These are phyloP conservation scores for Podospora pseudopauciseta DNA, from an alignment of 495 filamentous ascomycete species.

Conservation along the genomic window DNA sequence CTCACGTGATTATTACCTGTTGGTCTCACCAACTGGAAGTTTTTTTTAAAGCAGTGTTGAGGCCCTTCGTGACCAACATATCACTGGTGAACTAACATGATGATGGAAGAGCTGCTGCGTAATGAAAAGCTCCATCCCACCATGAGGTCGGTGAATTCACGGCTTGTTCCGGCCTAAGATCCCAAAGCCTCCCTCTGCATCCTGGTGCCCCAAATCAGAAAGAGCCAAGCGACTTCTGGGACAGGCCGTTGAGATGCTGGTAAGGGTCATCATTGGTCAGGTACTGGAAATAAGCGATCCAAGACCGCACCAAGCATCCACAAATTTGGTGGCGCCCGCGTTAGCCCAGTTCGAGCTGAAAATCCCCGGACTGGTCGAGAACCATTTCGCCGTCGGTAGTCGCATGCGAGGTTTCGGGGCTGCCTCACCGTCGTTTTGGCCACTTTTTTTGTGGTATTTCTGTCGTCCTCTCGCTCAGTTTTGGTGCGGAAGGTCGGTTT, in stretches of 20 bases:
- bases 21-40: too few relatives aligned
- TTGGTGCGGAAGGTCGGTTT: neutral
- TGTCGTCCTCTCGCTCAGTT: neutral
- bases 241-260: neutral
- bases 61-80: neutral
- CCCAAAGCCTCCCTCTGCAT: neutral
- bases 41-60: too few relatives aligned
- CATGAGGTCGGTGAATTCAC: neutral
- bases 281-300: neutral
- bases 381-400: neutral
- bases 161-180: neutral
- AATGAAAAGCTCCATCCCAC: neutral
- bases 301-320: neutral
- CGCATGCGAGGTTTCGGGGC: neutral
- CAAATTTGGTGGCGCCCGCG: neutral
- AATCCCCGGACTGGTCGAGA: neutral
- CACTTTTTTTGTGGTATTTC: neutral
- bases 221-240: neutral
- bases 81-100: neutral
- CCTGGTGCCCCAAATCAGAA: neutral
- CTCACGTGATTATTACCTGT: too few relatives aligned
- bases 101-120: neutral
- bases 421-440: neutral
- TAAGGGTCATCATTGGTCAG: neutral
- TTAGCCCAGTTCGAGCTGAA: neutral